Evolutionary conservation across 805 yeast genomes (phyloP).

Genomic region (Teunomyces cretensis): DNA sequence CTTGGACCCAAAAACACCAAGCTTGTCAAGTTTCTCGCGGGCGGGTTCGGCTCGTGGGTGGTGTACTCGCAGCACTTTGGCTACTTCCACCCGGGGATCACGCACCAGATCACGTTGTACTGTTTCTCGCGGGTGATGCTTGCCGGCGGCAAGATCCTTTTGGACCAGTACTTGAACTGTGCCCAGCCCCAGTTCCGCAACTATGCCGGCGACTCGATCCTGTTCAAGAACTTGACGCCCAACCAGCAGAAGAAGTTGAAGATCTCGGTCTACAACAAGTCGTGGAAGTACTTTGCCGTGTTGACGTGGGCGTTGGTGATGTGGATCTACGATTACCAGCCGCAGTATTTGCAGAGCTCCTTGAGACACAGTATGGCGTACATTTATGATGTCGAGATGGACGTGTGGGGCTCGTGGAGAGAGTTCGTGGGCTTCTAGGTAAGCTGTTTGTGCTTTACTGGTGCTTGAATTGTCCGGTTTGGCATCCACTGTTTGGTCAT

Average conservation of each 20-base stretch:
- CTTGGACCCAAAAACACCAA: conserved; percentile 31
- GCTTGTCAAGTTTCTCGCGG: conserved; percentile 37
- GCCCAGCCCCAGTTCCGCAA: conserved; percentile 32
- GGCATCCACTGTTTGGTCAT: neutral
- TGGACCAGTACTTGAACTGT: conserved; percentile 37
- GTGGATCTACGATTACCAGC: conserved; percentile 65
- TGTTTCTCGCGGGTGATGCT: conserved; percentile 67
- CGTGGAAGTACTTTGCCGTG: conserved; percentile 63
- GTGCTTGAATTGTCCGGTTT: neutral
- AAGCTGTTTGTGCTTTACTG: too few species aligned
- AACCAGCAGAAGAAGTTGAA: conserved; percentile 35
- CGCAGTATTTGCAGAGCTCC: conserved; percentile 60
- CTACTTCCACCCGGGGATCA: conserved; percentile 47
- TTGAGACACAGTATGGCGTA: conserved; percentile 69
- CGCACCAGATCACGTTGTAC: conserved; percentile 75
- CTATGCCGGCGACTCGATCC: conserved; percentile 16
- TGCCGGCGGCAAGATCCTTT: conserved; percentile 56
- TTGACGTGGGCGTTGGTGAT: conserved; percentile 72
- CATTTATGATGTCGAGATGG: conserved; percentile 60
- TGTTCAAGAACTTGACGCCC: conserved; percentile 27
- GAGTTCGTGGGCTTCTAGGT: conserved; percentile 37
- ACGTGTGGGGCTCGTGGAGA: conserved; percentile 48
- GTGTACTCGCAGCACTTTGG: conserved; percentile 46
- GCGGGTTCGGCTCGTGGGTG: conserved; percentile 41
- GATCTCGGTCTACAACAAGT: conserved; percentile 15